These are phyloP conservation scores for Tephrocybe sp. DNA, from an alignment of 768 basidiomycete species.

Conservation along the genomic window DNA sequence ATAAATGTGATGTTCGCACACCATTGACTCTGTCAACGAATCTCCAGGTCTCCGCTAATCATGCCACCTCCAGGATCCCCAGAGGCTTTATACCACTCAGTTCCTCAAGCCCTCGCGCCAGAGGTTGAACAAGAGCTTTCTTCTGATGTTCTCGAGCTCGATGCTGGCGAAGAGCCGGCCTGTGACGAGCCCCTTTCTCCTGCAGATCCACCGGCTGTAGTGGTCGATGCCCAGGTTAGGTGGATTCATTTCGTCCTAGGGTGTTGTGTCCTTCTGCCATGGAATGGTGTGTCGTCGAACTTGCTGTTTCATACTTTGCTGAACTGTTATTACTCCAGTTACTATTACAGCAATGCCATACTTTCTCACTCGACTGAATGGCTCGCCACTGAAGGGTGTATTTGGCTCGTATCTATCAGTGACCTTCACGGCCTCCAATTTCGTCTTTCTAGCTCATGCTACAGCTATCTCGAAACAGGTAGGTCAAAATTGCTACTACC, in stretches of 20 bases:
- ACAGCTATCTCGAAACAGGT: conserved; percentile 70
- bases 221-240: conserved; percentile 33
- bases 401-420: conserved; percentile 69
- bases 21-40: neutral
- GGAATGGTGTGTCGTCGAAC: conserved; percentile 67
- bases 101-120: conserved; percentile 36
- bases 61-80: conserved; percentile 31
- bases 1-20: conserved; percentile 3
- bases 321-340: conserved; percentile 39
- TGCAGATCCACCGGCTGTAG: conserved; percentile 24
- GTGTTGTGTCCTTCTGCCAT: conserved; percentile 77
- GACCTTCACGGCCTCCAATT: conserved; percentile 60
- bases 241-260: conserved; percentile 60
- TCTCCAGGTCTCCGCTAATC: conserved; percentile 5
- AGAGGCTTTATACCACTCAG: conserved; percentile 39
- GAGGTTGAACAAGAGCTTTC: conserved; percentile 23
- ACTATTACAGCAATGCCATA: conserved; percentile 85
- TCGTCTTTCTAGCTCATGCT: conserved; percentile 72
- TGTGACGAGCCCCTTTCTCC: conserved; percentile 17
- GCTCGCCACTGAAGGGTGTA: conserved; percentile 52
- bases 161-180: conserved; percentile 25
- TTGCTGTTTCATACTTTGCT: neutral
- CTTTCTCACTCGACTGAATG: conserved; percentile 67
- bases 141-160: conserved; percentile 24
- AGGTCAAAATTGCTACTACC: conserved; percentile 16